These are phyloP conservation scores for Saururus chinensis DNA, from an alignment of 164 flowering plant genomes.

Conservation along the genomic window DNA sequence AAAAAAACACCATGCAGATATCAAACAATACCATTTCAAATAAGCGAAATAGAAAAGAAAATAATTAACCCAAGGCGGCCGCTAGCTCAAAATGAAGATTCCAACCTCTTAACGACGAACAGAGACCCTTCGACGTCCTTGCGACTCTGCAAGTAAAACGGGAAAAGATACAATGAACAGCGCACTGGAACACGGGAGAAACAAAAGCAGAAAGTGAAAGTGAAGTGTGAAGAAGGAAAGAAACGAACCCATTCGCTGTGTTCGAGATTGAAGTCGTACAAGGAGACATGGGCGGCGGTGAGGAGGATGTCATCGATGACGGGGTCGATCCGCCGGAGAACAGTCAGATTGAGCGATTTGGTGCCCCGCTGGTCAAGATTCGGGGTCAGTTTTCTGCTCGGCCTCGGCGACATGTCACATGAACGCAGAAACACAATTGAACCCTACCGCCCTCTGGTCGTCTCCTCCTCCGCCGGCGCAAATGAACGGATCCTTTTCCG, in stretches of 20 bases:
- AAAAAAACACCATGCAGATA: too few species aligned
- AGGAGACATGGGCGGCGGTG: slow-evolving; percentile 88
- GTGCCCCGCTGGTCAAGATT: slow-evolving; percentile 81
- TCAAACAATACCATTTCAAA: neutral
- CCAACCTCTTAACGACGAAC: slow-evolving; percentile 84
- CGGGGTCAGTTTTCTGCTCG: slow-evolving; percentile 67
- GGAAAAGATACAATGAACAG: neutral
- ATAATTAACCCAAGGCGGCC: neutral
- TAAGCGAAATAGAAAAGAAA: neutral
- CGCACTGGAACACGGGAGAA: neutral
- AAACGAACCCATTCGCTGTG: slow-evolving; percentile 66
- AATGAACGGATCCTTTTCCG: too few species aligned
- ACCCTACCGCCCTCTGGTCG: too few species aligned
- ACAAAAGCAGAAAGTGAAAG: neutral
- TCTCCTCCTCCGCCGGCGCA: too few species aligned
- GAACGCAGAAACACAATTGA: too few species aligned
- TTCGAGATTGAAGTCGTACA: slow-evolving; percentile 85
- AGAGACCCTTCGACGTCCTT: slow-evolving; percentile 96
- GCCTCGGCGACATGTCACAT: slow-evolving; percentile 42
- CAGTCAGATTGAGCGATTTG: slow-evolving; percentile 77
- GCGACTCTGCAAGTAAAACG: slow-evolving; percentile 58
- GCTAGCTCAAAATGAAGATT: neutral
- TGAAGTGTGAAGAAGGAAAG: neutral
- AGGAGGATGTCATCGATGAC: slow-evolving; percentile 76
- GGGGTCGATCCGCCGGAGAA: slow-evolving; percentile 82